Evolutionary conservation across 129 eudicot species (phyloP).

Genomic region (Deinandra increscens): DNA sequence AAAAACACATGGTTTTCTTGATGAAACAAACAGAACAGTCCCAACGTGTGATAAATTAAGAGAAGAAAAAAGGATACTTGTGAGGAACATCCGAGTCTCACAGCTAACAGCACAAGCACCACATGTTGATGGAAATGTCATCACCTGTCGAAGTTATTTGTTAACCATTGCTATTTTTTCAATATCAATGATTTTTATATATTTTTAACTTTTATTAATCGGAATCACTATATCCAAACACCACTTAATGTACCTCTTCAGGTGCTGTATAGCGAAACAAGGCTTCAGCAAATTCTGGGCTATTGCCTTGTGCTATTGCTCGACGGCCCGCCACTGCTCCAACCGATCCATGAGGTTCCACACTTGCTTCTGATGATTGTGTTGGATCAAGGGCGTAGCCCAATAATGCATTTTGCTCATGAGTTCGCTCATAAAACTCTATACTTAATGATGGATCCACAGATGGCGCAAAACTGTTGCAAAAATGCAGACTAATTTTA

Average conservation of each 20-base stretch:
- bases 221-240: neutral
- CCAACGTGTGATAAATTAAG: neutral
- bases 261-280: conserved; percentile 72
- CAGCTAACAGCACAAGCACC: conserved; percentile 68
- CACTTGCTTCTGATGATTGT: conserved; percentile 18
- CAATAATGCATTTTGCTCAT: conserved; percentile 53
- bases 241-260: conserved; percentile 42
- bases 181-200: no score
- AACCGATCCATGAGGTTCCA: conserved; percentile 73
- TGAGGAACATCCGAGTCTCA: conserved; percentile 69
- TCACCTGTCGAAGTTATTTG: conserved; percentile 46
- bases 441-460: conserved; percentile 59
- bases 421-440: conserved; percentile 59
- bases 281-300: conserved; percentile 60
- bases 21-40: conserved; percentile 1
- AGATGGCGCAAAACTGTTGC: conserved; percentile 63
- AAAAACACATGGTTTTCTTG: neutral
- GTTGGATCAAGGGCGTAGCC: conserved; percentile 52
- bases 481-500: conserved; percentile 8
- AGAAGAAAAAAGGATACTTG: conserved; percentile 59
- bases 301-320: conserved; percentile 69
- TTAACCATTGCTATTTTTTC: neutral
- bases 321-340: conserved; percentile 71
- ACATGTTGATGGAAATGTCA: conserved; percentile 71
- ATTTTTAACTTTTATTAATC: no score